Evolutionary conservation across 306 rosid species (phyloP).

Genomic region (Argentina anserina): DNA sequence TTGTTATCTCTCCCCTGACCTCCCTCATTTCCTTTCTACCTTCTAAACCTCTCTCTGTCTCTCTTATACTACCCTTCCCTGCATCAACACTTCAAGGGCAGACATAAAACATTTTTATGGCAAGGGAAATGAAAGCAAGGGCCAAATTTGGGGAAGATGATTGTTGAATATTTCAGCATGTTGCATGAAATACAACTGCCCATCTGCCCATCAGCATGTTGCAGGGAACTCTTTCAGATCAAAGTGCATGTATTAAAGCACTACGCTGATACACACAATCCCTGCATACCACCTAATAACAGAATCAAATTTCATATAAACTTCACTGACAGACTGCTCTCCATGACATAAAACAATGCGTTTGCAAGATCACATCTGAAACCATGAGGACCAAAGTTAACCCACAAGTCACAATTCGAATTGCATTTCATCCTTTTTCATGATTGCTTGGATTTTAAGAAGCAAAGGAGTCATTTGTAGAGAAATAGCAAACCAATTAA

Average conservation of each 20-base stretch:
- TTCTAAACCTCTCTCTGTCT: too few relatives aligned
- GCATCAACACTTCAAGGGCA: neutral
- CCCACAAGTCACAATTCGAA: neutral
- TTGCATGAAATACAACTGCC: slow-evolving; percentile 63
- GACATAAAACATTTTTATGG: neutral
- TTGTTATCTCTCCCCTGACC: too few relatives aligned
- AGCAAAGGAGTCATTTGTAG: neutral
- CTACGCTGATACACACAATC: slow-evolving; percentile 76
- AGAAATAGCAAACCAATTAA: neutral
- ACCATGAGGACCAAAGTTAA: neutral
- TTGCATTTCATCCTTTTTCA: neutral
- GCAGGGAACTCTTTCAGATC: slow-evolving; percentile 76
- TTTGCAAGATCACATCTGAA: neutral
- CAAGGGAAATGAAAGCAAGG: neutral
- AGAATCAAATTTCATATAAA: neutral
- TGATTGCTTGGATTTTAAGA: too few relatives aligned
- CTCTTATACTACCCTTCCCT: too few relatives aligned
- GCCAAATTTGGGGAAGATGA: slow-evolving; percentile 50
- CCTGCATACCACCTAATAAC: slow-evolving; percentile 26
- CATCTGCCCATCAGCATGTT: slow-evolving; percentile 43
- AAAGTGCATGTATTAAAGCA: slow-evolving; percentile 46
- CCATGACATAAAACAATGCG: neutral
- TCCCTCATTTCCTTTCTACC: too few relatives aligned
- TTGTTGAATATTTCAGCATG: slow-evolving; percentile 45
- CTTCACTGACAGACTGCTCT: neutral